A percentile compares a stretch with the other conserved stretches of the same genome.
These are phyloP conservation scores for Phytophthora ramorum DNA, from an alignment of 352 stramenopile species.

Conservation along the genomic window DNA sequence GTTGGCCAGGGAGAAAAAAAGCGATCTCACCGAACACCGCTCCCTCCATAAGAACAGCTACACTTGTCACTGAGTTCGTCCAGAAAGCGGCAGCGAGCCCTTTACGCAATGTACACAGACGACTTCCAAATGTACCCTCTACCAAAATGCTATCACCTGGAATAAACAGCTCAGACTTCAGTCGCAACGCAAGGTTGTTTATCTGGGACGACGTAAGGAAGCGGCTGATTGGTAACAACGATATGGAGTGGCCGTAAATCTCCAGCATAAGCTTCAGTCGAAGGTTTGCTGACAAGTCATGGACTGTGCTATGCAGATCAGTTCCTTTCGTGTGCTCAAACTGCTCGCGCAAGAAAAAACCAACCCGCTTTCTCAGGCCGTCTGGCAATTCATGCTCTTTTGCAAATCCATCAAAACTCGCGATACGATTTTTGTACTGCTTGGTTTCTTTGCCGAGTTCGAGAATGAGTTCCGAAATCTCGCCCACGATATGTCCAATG, in stretches of 20 bases:
- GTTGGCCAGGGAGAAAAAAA: conserved; percentile 69
- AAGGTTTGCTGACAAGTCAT: conserved; percentile 74
- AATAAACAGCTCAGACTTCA: conserved; percentile 74
- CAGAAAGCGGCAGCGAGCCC: conserved; percentile 65
- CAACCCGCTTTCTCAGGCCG: conserved; percentile 54
- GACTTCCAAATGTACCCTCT: conserved; percentile 62
- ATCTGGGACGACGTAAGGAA: conserved; percentile 66
- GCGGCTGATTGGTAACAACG: conserved; percentile 58
- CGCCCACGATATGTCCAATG: conserved; percentile 76
- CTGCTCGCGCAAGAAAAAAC: conserved; percentile 68
- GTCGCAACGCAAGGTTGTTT: conserved; percentile 70
- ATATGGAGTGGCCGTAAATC: conserved; percentile 66
- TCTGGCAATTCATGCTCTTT: conserved; percentile 64
- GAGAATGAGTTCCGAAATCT: conserved; percentile 79
- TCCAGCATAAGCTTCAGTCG: conserved; percentile 79
- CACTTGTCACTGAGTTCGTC: conserved; percentile 54
- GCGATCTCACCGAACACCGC: conserved; percentile 75
- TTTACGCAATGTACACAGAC: conserved; percentile 66
- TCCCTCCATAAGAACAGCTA: conserved; percentile 64
- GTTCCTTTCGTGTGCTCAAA: conserved; percentile 58
- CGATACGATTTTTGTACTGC: conserved; percentile 70
- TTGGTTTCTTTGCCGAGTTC: conserved; percentile 79
- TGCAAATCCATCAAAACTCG: conserved; percentile 80
- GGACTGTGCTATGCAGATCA: conserved; percentile 54
- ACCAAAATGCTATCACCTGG: conserved; percentile 67